Evolutionary conservation across 768 basidiomycete species (phyloP).

Genomic region (Tubosaeta brunneosetosa): DNA sequence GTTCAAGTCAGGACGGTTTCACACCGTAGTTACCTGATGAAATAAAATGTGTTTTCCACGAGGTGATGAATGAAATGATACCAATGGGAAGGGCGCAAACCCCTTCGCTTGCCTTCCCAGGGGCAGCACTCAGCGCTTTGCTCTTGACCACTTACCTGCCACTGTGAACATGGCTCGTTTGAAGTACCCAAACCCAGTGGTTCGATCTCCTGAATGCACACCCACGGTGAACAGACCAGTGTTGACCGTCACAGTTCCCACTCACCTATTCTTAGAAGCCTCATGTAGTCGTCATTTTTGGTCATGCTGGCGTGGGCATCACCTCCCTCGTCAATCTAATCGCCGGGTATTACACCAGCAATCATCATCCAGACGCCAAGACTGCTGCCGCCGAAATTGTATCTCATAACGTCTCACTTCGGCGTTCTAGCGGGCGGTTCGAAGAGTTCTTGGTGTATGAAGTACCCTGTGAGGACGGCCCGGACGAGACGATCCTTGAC

Average conservation of each 20-base stretch:
- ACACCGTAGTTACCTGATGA: too few species aligned
- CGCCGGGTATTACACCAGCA: constrained; percentile 13
- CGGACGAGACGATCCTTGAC: constrained; percentile 12
- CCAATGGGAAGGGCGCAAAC: not conserved
- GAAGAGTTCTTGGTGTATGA: constrained; percentile 16
- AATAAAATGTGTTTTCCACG: constrained; percentile 9
- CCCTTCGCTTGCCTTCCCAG: not conserved
- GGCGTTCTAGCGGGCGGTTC: not conserved
- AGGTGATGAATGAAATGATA: constrained; percentile 11
- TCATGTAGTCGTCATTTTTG: constrained; percentile 27
- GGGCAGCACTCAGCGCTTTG: not conserved
- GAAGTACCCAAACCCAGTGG: not conserved
- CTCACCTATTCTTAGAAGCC: constrained; percentile 2
- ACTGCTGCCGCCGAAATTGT: not conserved
- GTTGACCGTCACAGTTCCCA: not conserved
- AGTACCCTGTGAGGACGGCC: constrained; percentile 9
- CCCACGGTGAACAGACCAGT: not conserved
- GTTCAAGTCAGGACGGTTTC: too few species aligned
- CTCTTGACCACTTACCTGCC: not conserved
- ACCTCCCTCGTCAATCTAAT: constrained; percentile 30
- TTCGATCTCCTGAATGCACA: not conserved
- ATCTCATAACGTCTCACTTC: not conserved
- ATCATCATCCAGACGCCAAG: constrained; percentile 11
- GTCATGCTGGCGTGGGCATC: constrained; percentile 26
- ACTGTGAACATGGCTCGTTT: constrained; percentile 1